phyloP scores from a whole-genome alignment of 257 asterid species.

The Solanum arcanum region DNA sequence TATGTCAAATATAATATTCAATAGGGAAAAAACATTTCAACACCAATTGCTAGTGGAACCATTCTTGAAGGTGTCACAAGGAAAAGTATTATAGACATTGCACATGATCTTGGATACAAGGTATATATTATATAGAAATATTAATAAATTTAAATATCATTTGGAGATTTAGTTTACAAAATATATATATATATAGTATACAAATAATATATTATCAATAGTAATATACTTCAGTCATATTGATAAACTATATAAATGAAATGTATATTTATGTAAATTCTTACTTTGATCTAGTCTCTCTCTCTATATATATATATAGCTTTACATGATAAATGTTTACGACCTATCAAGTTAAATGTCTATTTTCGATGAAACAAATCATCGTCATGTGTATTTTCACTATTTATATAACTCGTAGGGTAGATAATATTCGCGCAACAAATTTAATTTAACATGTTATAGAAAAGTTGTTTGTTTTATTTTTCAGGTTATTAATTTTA shows the following conservation, averaged over 20 bases:
- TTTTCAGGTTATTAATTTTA: neutral
- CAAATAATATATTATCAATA: neutral
- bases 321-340: neutral
- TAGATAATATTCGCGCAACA: neutral
- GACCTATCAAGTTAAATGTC: neutral
- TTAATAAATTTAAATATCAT: no score
- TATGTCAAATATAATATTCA: neutral
- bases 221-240: neutral
- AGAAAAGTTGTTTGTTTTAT: no score
- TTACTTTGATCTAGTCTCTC: neutral
- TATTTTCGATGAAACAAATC: neutral
- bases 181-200: neutral
- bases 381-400: neutral
- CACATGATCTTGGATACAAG: conserved; percentile 48
- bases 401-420: neutral
- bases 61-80: conserved; percentile 71
- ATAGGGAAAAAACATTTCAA: conserved; percentile 51
- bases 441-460: no score
- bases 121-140: conserved; percentile 9
- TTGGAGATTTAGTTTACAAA: neutral
- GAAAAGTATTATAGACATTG: conserved; percentile 60
- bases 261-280: neutral
- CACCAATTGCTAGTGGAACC: conserved; percentile 61
- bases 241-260: neutral
- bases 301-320: neutral